Evolutionary conservation across 306 rosid genomes (phyloP), one percentile per base, ranked within the genome.

Genomic region (Cucurbita moschata): DNA sequence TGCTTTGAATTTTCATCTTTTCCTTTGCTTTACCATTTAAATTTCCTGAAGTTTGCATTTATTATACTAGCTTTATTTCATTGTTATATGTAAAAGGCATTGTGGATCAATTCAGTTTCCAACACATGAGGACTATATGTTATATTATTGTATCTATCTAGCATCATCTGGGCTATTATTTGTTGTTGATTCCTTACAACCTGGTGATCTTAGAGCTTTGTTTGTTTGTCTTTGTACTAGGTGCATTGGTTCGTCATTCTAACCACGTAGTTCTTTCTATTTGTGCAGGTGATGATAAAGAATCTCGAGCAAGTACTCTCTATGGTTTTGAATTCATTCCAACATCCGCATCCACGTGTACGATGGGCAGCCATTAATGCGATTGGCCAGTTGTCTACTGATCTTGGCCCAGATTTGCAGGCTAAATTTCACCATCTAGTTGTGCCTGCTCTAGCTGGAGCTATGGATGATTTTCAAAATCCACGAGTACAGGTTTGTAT

Each of bases 341-440:
- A 88, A 26, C 96, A 95, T 77, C 97, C 93, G 39, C 97, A 95
- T 53, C 96, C 99, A 38, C 97, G 97, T 74, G 99, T 95, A 53
- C 87, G 99, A 75, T 95, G 99, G 99, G 97, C 99, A 21, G 99
- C 99, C 26, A 95, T 95, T 70, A 91, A 95, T 85, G 97, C 97
- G 14, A 95, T 95, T 30, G 99, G 99, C 54, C 99, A 95, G 68
- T 75, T 95, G 69, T 95, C 99, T 68, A 91, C 99, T 13, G 99
- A 95, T 80, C 81, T 95, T 87, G 99, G 99, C 44, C 99, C 99
- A 4, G 97, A 95, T 81, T 86, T 95, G 85, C 99, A 95, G 82
- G 83, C 83, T 75, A 86, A 89, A 72, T 91, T 86, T 77, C 99
- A 95, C 71, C 91, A 83, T 46, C 86, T 72, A 70, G 99, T 95